These are phyloP conservation scores for Diatrype stigma DNA, from an alignment of 2,329 filamentous ascomycete genomes.

Conservation along the genomic window DNA sequence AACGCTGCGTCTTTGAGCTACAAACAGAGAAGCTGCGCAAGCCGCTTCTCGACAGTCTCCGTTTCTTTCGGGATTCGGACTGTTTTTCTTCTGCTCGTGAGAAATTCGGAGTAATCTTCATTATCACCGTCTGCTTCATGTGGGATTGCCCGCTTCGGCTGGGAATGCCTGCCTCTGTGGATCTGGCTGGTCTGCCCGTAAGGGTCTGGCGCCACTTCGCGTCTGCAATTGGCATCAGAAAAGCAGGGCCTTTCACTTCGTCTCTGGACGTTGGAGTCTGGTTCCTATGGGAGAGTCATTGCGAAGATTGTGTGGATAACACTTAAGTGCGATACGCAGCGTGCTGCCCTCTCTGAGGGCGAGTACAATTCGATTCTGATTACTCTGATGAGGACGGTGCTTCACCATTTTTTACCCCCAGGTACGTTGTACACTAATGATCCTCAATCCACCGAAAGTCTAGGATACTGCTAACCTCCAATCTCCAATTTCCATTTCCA, in stretches of 20 bases:
- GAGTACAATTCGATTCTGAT: conserved; percentile 87
- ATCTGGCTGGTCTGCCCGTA: conserved; percentile 65
- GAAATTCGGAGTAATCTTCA: conserved; percentile 99
- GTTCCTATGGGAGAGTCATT: conserved; percentile 85
- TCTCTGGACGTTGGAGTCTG: conserved; percentile 28
- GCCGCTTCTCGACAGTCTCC: conserved; percentile 30
- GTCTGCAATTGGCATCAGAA: conserved; percentile 92
- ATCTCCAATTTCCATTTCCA: too few relatives aligned
- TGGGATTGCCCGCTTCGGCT: conserved; percentile 34
- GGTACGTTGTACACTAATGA: conserved; percentile 21
- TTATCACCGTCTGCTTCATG: conserved; percentile 32
- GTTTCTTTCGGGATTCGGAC: conserved; percentile 13
- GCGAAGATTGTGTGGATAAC: conserved; percentile 87
- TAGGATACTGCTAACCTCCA: conserved; percentile 29
- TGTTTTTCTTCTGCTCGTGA: conserved; percentile 65
- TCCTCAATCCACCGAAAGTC: conserved; percentile 3
- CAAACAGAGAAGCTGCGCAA: conserved; percentile 58
- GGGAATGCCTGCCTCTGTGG: conserved; percentile 27
- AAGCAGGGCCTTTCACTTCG: conserved; percentile 57
- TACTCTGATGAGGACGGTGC: conserved; percentile 80
- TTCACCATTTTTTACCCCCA: conserved; percentile 45
- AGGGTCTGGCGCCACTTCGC: conserved; percentile 80
- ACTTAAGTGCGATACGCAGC: conserved; percentile 97
- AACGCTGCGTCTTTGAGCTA: conserved; percentile 97
- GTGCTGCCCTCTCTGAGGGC: conserved; percentile 45